A percentile compares a stretch with the other conserved stretches of the same genome.
Conservation (phyloP, 2,329 filamentous ascomycete genomes). For the Diplodia sapinea region DNA sequence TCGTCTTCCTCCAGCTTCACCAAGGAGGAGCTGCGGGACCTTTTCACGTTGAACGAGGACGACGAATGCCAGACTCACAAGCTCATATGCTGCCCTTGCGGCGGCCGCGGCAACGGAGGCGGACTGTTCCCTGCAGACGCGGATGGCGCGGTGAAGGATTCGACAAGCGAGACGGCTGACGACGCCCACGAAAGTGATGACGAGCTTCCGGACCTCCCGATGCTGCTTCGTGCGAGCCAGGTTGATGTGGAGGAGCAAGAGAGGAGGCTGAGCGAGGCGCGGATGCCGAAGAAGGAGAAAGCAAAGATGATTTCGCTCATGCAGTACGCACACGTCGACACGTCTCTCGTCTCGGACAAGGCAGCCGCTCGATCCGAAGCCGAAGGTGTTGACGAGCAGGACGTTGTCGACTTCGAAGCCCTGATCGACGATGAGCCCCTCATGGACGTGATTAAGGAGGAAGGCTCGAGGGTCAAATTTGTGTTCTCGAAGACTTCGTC, state of each 20-base stretch:
- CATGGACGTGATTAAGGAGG: slow-evolving; percentile 55
- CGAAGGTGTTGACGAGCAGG: slow-evolving; percentile 42
- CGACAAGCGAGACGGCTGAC: slow-evolving; percentile 36
- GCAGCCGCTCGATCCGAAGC: slow-evolving; percentile 37
- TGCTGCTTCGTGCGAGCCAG: slow-evolving; percentile 50
- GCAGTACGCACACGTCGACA: slow-evolving; percentile 57
- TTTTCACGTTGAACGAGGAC: slow-evolving; percentile 69
- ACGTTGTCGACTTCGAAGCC: slow-evolving; percentile 38
- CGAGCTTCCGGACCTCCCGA: slow-evolving; percentile 40
- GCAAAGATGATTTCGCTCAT: slow-evolving; percentile 59
- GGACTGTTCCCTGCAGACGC: slow-evolving; percentile 31
- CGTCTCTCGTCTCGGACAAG: slow-evolving; percentile 43
- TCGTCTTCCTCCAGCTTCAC: slow-evolving; percentile 66
- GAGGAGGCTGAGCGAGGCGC: slow-evolving; percentile 46
- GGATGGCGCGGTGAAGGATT: slow-evolving; percentile 29
- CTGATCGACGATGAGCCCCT: slow-evolving; percentile 60
- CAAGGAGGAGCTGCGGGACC: slow-evolving; percentile 67
- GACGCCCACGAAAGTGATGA: slow-evolving; percentile 30
- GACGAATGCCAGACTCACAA: slow-evolving; percentile 71
- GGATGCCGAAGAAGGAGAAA: slow-evolving; percentile 40
- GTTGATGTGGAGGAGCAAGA: slow-evolving; percentile 56
- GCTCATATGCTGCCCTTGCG: slow-evolving; percentile 67
- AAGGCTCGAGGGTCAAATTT: slow-evolving; percentile 54
- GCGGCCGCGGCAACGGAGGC: slow-evolving; percentile 56
- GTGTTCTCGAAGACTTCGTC: slow-evolving; percentile 54